Conservation (phyloP, 495 filamentous ascomycete genomes). For the Daldinia bambusicola region DNA sequence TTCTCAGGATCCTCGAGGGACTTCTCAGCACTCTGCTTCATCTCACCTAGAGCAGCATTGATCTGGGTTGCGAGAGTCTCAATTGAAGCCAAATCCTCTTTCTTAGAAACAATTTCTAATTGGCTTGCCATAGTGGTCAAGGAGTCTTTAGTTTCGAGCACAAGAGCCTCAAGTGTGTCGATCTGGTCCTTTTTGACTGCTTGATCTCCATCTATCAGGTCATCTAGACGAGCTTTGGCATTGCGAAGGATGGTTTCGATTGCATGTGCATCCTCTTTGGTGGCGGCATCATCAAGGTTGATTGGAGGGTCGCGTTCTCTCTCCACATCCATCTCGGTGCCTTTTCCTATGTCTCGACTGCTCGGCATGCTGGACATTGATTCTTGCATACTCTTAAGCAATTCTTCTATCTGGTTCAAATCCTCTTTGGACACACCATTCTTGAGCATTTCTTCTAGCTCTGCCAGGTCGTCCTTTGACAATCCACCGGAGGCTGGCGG, state of each 20-base stretch:
- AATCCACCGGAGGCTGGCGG: constrained; percentile 47
- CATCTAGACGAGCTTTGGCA: constrained; percentile 84
- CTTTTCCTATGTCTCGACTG: constrained; percentile 12
- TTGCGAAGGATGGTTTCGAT: constrained; percentile 88
- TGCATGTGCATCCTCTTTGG: constrained; percentile 82
- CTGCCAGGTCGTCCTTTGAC: constrained; percentile 56
- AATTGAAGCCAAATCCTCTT: constrained; percentile 79
- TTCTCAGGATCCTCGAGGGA: constrained; percentile 70
- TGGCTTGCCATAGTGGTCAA: constrained; percentile 67
- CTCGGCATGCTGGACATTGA: constrained; percentile 47
- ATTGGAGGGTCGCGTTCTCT: constrained; percentile 42
- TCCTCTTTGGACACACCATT: constrained; percentile 65
- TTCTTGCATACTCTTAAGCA: constrained; percentile 51
- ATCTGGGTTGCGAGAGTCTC: constrained; percentile 81
- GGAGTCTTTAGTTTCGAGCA: constrained; percentile 76
- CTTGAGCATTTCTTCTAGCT: constrained; percentile 54
- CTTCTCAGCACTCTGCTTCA: constrained; percentile 73
- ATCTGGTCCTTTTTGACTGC: constrained; percentile 79
- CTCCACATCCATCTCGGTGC: constrained; percentile 1
- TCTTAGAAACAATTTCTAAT: constrained; percentile 72
- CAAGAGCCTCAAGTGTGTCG: constrained; percentile 73
- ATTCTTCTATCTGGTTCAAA: constrained; percentile 66
- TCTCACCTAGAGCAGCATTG: constrained; percentile 75
- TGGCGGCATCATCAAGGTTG: constrained; percentile 55
- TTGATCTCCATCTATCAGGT: constrained; percentile 72